A percentile compares a stretch with the other conserved stretches of the same genome.
phyloP scores from a whole-genome alignment of 768 basidiomycete genomes.

The Leucogyrophana mollusca region DNA sequence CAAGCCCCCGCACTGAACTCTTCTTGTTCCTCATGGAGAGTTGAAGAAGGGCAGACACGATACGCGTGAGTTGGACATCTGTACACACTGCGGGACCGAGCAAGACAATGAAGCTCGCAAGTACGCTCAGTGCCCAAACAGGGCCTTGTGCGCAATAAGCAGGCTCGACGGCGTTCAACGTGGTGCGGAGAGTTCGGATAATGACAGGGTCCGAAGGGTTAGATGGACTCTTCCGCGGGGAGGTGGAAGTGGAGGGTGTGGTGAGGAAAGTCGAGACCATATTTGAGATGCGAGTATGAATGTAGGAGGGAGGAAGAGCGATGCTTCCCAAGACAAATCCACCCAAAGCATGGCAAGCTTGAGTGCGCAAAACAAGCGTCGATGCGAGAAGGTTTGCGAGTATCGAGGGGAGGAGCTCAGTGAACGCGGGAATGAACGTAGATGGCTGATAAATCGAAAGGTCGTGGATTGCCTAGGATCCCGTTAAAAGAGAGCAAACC shows the following conservation, averaged over 20 bases:
- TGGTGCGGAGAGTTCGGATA: constrained; percentile 64
- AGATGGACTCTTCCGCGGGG: constrained; percentile 36
- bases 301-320: constrained; percentile 41
- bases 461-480: constrained; percentile 68
- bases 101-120: constrained; percentile 65
- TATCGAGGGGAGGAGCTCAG: constrained; percentile 57
- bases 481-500: too few species aligned
- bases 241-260: constrained; percentile 28
- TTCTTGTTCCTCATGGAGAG: constrained; percentile 61
- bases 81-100: constrained; percentile 54
- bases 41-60: constrained; percentile 49
- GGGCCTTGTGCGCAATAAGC: constrained; percentile 70
- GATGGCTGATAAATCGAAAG: constrained; percentile 60
- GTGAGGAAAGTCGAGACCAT: constrained; percentile 49
- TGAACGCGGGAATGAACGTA: constrained; percentile 70
- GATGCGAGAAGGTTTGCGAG: constrained; percentile 62
- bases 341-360: constrained; percentile 75
- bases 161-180: constrained; percentile 54
- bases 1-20: constrained; percentile 61
- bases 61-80: constrained; percentile 41
- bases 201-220: constrained; percentile 49
- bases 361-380: constrained; percentile 61
- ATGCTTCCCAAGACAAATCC: constrained; percentile 60
- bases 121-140: constrained; percentile 71
- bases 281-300: constrained; percentile 55